Conservation (phyloP, 441 rosid species). For the Adansonia gregorii region DNA sequence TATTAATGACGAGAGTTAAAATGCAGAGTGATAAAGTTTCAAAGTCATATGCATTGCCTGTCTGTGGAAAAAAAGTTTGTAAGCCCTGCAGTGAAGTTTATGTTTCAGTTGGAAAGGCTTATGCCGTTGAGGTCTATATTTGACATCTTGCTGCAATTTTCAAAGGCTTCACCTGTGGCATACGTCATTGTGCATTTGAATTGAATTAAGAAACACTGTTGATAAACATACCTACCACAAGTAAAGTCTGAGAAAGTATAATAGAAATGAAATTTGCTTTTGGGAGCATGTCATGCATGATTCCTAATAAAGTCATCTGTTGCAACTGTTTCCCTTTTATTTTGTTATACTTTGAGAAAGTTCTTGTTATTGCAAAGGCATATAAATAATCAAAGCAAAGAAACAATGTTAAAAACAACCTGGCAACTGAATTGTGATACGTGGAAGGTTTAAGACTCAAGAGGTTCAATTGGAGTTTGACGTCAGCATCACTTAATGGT, state of each 20-base stretch:
- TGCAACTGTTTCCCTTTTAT: not conserved
- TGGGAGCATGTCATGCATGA: not conserved
- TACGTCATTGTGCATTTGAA: not conserved
- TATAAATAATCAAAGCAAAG: not conserved
- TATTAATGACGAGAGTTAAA: conserved; percentile 5
- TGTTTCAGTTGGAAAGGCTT: not conserved
- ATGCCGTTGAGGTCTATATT: not conserved
- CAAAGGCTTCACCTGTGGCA: not conserved
- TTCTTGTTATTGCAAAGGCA: not conserved
- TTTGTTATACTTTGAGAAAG: not conserved
- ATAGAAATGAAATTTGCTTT: conserved; percentile 5
- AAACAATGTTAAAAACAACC: not conserved
- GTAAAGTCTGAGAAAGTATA: conserved; percentile 13
- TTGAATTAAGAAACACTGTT: not conserved
- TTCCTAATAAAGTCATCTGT: conserved; percentile 5
- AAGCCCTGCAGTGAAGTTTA: not conserved
- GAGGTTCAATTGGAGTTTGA: not conserved
- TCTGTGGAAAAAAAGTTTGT: not conserved
- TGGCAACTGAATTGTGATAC: not conserved
- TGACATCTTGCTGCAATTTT: not conserved
- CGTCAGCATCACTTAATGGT: not conserved
- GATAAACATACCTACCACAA: not conserved
- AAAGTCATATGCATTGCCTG: not conserved
- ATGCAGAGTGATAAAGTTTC: not conserved
- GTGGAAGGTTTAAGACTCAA: not conserved